Percentiles rank a stretch among this genome's conserved stretches.
These are phyloP conservation scores for Metschnikowia vanudenii DNA, from an alignment of 805 yeast genomes.

Conservation along the genomic window DNA sequence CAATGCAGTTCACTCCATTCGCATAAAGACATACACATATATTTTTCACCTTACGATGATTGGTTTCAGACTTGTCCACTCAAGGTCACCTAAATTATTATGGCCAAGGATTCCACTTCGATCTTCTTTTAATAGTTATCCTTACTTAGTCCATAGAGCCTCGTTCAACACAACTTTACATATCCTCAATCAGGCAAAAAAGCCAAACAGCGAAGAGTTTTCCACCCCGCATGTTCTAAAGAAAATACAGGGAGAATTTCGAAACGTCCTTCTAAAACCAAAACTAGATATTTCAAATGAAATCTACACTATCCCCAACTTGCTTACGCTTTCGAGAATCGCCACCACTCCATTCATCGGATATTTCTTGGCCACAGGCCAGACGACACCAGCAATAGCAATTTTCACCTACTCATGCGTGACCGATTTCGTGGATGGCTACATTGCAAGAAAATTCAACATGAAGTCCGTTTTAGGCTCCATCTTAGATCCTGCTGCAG, in stretches of 20 bases:
- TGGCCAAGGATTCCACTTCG: neutral
- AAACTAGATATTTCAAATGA: conserved; percentile 21
- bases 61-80: neutral
- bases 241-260: neutral
- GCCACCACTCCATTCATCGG: conserved; percentile 83
- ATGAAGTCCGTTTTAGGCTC: conserved; percentile 83
- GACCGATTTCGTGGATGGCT: conserved; percentile 92
- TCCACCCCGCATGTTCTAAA: neutral
- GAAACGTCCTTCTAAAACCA: neutral
- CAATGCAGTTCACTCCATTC: neutral
- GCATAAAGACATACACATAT: neutral
- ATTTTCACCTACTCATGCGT: conserved; percentile 82
- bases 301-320: conserved; percentile 81
- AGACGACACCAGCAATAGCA: conserved; percentile 62
- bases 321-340: conserved; percentile 79
- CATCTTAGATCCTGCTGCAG: conserved; percentile 93
- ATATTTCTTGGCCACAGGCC: conserved; percentile 63
- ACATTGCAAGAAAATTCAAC: conserved; percentile 77
- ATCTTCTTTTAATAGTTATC: no score
- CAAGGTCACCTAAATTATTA: neutral
- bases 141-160: neutral
- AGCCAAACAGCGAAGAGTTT: neutral
- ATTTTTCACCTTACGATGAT: neutral
- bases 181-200: neutral
- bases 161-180: neutral